A percentile compares a stretch with the other conserved stretches of the same genome.
Conservation (phyloP, 192 early-diverging fungal genomes). For the Backusella tarrabulga region DNA sequence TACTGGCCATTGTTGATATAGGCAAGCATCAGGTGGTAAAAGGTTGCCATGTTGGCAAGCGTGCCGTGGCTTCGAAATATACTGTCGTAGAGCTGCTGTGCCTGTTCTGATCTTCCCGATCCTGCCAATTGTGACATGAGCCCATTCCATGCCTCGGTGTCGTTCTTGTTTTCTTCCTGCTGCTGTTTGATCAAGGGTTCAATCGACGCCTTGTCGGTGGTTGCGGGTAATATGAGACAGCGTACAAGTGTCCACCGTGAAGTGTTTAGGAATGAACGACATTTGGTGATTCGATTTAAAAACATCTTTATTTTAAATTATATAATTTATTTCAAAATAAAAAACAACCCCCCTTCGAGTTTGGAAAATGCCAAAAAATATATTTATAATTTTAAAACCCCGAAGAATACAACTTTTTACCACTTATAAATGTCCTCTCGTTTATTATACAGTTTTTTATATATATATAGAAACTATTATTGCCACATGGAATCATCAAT, state of each 20-base stretch:
- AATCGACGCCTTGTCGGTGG: neutral
- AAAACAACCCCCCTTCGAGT: neutral
- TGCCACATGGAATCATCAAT: neutral
- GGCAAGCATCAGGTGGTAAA: constrained; percentile 8
- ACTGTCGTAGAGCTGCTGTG: constrained; percentile 10
- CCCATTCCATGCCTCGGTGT: neutral
- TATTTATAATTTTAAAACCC: neutral
- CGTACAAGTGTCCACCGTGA: neutral
- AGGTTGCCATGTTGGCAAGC: neutral
- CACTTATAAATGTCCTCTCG: neutral
- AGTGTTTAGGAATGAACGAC: neutral
- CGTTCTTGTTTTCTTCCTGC: neutral
- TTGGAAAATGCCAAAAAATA: neutral
- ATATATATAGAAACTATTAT: neutral
- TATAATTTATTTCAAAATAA: neutral
- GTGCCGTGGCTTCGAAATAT: neutral
- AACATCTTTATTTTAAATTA: neutral
- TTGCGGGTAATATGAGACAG: neutral
- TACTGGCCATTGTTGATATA: constrained; percentile 11
- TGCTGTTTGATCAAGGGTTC: neutral
- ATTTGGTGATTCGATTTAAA: neutral
- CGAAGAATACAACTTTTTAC: neutral
- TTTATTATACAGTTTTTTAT: neutral
- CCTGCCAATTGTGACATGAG: constrained; percentile 3
- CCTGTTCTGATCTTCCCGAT: neutral